Evolutionary conservation across 2,329 filamentous ascomycete genomes (phyloP).

Genomic region (Calonectria honghensis): DNA sequence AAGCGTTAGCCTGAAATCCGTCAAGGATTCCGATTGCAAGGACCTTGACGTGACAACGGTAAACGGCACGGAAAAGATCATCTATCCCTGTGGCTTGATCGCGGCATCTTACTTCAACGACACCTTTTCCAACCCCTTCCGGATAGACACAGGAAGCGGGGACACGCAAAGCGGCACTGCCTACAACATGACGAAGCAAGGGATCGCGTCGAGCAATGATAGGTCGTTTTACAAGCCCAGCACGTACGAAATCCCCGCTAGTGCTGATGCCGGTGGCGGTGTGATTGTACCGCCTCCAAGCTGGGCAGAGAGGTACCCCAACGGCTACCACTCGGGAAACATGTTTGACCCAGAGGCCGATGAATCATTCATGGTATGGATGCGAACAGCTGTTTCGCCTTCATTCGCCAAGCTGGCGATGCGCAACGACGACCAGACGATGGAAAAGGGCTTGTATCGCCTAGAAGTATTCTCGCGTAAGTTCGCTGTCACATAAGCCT

Average conservation of each 20-base stretch:
- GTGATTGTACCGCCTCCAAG: neutral
- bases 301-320: conserved; percentile 6
- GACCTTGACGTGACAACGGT: neutral
- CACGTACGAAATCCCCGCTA: neutral
- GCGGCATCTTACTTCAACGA: conserved; percentile 6
- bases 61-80: conserved; percentile 4
- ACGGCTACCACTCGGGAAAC: conserved; percentile 1
- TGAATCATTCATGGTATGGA: conserved; percentile 21
- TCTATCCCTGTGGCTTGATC: conserved; percentile 11
- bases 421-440: conserved; percentile 3
- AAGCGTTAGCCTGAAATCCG: neutral
- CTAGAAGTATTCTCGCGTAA: conserved; percentile 2
- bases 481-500: neutral
- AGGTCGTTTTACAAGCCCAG: neutral
- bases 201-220: neutral
- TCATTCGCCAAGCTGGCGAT: conserved; percentile 2
- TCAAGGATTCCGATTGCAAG: conserved; percentile 8
- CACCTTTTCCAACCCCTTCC: neutral
- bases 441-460: conserved; percentile 3
- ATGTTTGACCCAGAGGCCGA: conserved; percentile 6
- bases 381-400: conserved; percentile 5
- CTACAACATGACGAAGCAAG: conserved; percentile 10
- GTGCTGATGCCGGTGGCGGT: neutral
- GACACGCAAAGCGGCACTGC: neutral
- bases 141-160: neutral